Percentiles rank a stretch among this genome's conserved stretches.
phyloP scores from a whole-genome alignment of 2,329 filamentous ascomycete genomes.

The Alternaria arbusti region DNA sequence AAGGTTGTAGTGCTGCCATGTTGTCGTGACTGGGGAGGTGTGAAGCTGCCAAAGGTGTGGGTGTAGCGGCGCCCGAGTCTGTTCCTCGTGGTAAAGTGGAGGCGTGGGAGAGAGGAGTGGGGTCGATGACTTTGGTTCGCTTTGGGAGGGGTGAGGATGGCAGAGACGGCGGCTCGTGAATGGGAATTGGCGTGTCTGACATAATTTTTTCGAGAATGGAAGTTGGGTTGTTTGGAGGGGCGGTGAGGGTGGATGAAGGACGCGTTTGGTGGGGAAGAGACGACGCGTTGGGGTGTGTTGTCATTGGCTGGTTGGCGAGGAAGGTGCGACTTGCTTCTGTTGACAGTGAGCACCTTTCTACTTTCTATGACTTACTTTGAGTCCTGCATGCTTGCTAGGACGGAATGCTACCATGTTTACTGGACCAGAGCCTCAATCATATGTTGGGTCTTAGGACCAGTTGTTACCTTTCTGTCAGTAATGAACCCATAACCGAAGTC shows the following conservation, averaged over 20 bases:
- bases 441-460: background rate
- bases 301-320: conserved; percentile 7
- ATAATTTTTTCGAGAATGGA: conserved; percentile 15
- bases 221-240: conserved; percentile 15
- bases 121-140: conserved; percentile 71
- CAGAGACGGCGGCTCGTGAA: conserved; percentile 59
- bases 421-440: background rate
- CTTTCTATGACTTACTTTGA: background rate
- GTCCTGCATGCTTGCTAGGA: too few species aligned
- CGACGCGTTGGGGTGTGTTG: conserved; percentile 8
- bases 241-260: conserved; percentile 14
- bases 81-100: conserved; percentile 34
- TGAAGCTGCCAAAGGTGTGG: conserved; percentile 38
- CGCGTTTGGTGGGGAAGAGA: conserved; percentile 9
- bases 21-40: conserved; percentile 25
- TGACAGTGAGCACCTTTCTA: background rate
- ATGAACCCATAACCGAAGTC: background rate
- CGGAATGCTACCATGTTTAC: background rate
- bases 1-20: conserved; percentile 23
- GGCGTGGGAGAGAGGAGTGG: conserved; percentile 40
- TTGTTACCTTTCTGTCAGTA: background rate
- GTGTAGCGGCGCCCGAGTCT: conserved; percentile 45
- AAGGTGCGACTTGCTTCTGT: background rate
- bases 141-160: conserved; percentile 80
- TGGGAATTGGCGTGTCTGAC: conserved; percentile 36